Evolutionary conservation across 2,329 filamentous ascomycete species (phyloP).

Genomic region (Colletotrichum limetticola): DNA sequence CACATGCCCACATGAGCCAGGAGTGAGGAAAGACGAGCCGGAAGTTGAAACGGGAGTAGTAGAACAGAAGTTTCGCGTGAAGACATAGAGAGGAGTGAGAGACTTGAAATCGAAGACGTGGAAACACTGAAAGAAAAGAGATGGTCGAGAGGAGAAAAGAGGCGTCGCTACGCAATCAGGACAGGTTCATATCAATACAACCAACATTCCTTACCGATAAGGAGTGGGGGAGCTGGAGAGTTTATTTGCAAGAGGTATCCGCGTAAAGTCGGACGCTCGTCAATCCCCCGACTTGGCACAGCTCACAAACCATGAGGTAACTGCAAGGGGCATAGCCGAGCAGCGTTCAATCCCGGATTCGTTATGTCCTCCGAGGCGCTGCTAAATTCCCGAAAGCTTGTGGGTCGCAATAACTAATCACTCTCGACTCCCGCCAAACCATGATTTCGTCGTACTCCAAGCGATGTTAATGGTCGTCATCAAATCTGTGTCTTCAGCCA

Average conservation of each 20-base stretch:
- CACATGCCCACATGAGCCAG: not conserved
- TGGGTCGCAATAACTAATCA: not conserved
- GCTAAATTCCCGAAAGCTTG: not conserved
- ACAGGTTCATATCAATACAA: not conserved
- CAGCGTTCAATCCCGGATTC: not conserved
- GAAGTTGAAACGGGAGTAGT: not conserved
- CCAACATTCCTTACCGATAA: not conserved
- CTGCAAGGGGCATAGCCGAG: not conserved
- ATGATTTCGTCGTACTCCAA: not conserved
- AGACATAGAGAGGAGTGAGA: not conserved
- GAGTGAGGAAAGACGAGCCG: not conserved
- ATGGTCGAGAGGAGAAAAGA: too few relatives aligned
- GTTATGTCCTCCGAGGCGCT: not conserved
- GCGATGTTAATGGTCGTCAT: not conserved
- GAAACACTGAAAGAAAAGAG: too few relatives aligned
- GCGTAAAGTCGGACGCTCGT: not conserved
- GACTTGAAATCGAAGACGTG: too few relatives aligned
- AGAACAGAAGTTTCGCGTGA: not conserved
- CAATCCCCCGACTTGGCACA: not conserved
- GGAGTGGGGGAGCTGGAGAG: not conserved
- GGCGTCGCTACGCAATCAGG: too few relatives aligned
- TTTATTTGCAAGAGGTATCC: not conserved
- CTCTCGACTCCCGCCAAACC: not conserved
- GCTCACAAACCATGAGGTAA: not conserved
- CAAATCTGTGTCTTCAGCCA: too few relatives aligned